phyloP scores from a whole-genome alignment of 352 stramenopile species.

The Phytophthora brassicae region DNA sequence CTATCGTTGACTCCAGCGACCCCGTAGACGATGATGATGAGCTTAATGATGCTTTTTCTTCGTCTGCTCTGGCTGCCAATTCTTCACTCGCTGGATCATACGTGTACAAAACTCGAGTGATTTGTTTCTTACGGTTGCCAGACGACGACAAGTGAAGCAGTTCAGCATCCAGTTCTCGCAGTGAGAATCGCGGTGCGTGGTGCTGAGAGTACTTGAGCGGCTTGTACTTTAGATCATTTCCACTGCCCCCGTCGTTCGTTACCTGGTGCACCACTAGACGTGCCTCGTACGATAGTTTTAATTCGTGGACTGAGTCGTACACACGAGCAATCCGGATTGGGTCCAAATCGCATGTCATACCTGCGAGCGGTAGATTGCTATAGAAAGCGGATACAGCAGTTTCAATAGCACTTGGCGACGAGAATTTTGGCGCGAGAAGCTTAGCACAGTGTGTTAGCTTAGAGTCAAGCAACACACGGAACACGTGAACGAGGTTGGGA shows the following conservation, averaged over 20 bases:
- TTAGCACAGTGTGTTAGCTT: conserved; percentile 42
- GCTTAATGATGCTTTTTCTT: conserved; percentile 20
- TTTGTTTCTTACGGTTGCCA: conserved; percentile 26
- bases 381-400: conserved; percentile 62
- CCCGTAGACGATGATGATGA: conserved; percentile 12
- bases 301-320: conserved; percentile 55
- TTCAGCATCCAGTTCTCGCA: conserved; percentile 35
- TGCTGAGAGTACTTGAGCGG: conserved; percentile 68
- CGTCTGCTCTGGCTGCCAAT: conserved; percentile 26
- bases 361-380: conserved; percentile 54
- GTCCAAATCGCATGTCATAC: conserved; percentile 78
- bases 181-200: conserved; percentile 48
- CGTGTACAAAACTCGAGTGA: conserved; percentile 32
- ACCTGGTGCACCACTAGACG: conserved; percentile 56
- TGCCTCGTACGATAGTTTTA: conserved; percentile 83
- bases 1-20: background rate
- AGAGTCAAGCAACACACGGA: conserved; percentile 38
- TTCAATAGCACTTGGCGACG: conserved; percentile 41
- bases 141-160: conserved; percentile 30
- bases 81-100: conserved; percentile 33
- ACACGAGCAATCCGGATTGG: conserved; percentile 61
- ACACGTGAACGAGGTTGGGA: conserved; percentile 45
- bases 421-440: conserved; percentile 43
- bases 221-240: conserved; percentile 69
- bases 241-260: conserved; percentile 31